Base-by-base conservation (phyloP, 139 green algal genomes). In the Marvania coccoides region DNA sequence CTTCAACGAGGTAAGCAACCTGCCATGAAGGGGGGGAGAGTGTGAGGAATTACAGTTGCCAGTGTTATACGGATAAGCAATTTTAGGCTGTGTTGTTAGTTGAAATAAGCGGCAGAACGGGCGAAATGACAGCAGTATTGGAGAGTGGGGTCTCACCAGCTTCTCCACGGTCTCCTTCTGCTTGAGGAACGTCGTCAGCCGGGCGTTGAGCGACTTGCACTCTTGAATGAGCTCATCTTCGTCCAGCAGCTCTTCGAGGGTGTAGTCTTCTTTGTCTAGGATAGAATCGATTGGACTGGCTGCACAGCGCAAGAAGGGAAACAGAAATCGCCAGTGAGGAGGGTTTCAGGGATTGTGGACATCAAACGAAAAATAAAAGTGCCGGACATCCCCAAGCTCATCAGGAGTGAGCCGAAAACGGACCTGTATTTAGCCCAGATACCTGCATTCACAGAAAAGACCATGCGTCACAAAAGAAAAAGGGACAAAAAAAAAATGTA, bases 211-310 rank as follows among this genome's bases (percentile, higher is more conserved):
- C 1, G 79, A 83, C 64, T 94, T 94, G 85, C 83, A 93, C 63
- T 97, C 89, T 74, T 98, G 92, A 6, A 98, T 90, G 7, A 97
- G 69, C 71, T 97, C 92, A 45, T 96, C 91, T 70, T 98, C 91
- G 30, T 96, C 84, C 23, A 98, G 77, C 38, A 98, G 79, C 65
- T 97, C 91, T 67, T 96, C 91, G 15, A 98, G 63, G 1, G 81
- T 93, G 71, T 87, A 96, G 14, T 85, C 67, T 8, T 93, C 82
- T 62, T 90, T 92, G 78, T 97, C 91, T 5, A 97, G 70, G 23
- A 97, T 92, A 56, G 74, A 70, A 80, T 97, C 83, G 28, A 88
- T 45, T 7, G 74, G 80, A 45, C 60, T 74, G 59, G 63, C 64
- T 61, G 62, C 65, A 69, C 24, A 3, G 40, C 57, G 31, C 64